Base-by-base conservation (phyloP, 2,329 filamentous ascomycete genomes). In the Fusarium annulatum region DNA sequence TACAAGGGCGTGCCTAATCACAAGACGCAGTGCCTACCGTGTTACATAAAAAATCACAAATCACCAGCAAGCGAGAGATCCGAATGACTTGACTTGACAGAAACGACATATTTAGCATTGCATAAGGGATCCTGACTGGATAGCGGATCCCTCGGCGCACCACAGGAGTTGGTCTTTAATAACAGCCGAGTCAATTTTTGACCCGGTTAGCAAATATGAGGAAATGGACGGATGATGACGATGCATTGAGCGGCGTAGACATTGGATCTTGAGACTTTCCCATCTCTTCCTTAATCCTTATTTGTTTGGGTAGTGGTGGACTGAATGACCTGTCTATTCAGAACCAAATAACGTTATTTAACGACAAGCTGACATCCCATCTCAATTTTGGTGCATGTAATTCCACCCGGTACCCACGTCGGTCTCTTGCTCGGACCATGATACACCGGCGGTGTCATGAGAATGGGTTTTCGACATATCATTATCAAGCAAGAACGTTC, bases 21-120 rank as follows among this genome's bases (percentile, higher is more conserved):
- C 55, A 63, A 69, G 14, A 61, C 59, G 26, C 48, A 81, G 80
- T 72, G 80, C 80, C 28, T 82, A 81, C 67, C 80, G 81, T 49
- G 80, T 82, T 70, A 80, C 80, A 62, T 82, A 78, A 64, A 60
- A 39, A 67, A 18, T 56, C 26, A n/a, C 49, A 45, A 49, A 55
- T 69, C 19, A 56, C 42, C 38, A 65, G 41, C 52, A 55, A 65
- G 43, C 52, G 21, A 61, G 57, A 43, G 58, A 55, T 36, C 57
- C 45, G 42, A 59, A 55, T 39, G 63, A 63, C 55, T 41, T 63
- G 41, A 55, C 16, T 36, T 63, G 41, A 57, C 12, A 61, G 36
- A 42, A 60, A 46, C 55, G 55, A 61, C 41, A 58, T 61, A 68
- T 61, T 64, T 63, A 75, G 72, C 72, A 73, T 75, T 74, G 73